Percentiles rank a stretch among this genome's conserved stretches.
phyloP scores from a whole-genome alignment of 2,329 filamentous ascomycete species.

The Cordyceps cicadae region DNA sequence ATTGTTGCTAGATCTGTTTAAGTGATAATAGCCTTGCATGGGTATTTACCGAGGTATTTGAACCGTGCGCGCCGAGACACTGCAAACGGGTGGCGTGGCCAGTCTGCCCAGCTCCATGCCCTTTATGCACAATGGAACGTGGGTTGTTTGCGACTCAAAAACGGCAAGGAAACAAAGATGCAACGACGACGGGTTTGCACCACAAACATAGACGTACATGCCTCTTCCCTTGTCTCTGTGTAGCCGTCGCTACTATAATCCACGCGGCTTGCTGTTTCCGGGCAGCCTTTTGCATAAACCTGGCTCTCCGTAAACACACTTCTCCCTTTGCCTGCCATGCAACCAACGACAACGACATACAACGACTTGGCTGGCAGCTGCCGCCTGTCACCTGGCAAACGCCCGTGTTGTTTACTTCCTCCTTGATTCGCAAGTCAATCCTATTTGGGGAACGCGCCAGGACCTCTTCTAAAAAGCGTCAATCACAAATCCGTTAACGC shows the following conservation, averaged over 20 bases:
- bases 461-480: background rate
- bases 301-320: too few species aligned
- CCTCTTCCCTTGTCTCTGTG: background rate
- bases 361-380: slow-evolving; percentile 1
- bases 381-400: slow-evolving; percentile 4
- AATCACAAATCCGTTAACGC: background rate
- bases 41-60: background rate
- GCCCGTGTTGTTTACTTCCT: background rate
- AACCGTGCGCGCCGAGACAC: background rate
- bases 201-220: background rate
- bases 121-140: too few species aligned
- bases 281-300: too few species aligned
- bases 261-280: too few species aligned
- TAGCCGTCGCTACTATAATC: background rate
- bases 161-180: too few species aligned
- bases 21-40: background rate
- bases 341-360: too few species aligned
- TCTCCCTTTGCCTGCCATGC: background rate
- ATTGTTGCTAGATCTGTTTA: background rate
- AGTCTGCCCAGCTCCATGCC: too few species aligned
- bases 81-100: too few species aligned
- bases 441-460: background rate
- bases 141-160: too few species aligned
- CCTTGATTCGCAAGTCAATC: background rate
- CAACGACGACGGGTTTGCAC: background rate